Percentiles rank a stretch among this genome's conserved stretches.
These are phyloP conservation scores for Scheffersomyces segobiensis DNA, from an alignment of 1,139 yeast species.

Conservation along the genomic window DNA sequence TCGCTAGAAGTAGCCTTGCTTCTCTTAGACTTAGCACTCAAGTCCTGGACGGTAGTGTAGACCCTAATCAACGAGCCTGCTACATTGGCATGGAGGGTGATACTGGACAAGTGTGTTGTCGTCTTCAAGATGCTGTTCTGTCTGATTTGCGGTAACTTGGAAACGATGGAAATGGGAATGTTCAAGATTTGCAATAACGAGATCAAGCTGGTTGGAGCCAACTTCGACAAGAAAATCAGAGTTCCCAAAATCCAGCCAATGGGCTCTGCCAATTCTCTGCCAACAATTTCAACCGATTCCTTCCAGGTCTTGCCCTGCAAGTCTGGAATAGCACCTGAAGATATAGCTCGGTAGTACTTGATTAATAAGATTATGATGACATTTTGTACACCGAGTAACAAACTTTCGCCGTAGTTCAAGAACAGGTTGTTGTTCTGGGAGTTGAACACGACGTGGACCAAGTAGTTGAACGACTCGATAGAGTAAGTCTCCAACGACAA, in stretches of 20 bases:
- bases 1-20: conserved; percentile 11
- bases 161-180: conserved; percentile 53
- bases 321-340: conserved; percentile 18
- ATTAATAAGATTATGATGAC: conserved; percentile 37
- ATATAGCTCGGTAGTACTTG: conserved; percentile 34
- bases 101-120: conserved; percentile 54
- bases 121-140: conserved; percentile 48
- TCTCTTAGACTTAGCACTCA: conserved; percentile 8
- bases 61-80: conserved; percentile 58
- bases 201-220: conserved; percentile 34
- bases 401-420: conserved; percentile 44
- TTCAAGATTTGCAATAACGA: conserved; percentile 47
- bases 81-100: conserved; percentile 56
- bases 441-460: conserved; percentile 45
- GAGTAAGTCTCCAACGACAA: conserved; percentile 38
- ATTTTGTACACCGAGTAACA: conserved; percentile 43
- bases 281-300: conserved; percentile 14
- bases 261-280: conserved; percentile 19
- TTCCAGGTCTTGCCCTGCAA: conserved; percentile 6
- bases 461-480: conserved; percentile 40
- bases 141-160: conserved; percentile 59
- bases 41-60: conserved; percentile 50
- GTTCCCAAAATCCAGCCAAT: conserved; percentile 28
- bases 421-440: conserved; percentile 36
- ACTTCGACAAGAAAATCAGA: conserved; percentile 29